Base-by-base conservation (phyloP, 441 rosid genomes). In the Manihot esculenta region DNA sequence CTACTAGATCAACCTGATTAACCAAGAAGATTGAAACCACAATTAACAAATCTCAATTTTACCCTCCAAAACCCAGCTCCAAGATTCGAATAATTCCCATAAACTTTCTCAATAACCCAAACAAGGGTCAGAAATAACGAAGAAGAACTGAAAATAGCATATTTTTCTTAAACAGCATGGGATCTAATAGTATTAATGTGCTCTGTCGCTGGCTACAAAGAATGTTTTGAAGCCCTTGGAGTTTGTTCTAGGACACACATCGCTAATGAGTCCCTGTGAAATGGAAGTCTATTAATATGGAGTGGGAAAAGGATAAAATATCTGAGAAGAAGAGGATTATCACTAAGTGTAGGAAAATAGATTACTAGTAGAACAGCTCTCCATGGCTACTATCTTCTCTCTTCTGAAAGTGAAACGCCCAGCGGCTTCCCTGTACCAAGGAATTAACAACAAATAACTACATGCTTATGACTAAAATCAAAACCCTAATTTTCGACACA, bases 1-100 rank as follows among this genome's bases (percentile, higher is more conserved):
- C 89, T 78, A 85, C 77, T 48, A 94, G 85, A 79, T 93, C 97
- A 78, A 88, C 97, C 98, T 93, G 78, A 56, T 14, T 58, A 47
- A 69, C 5, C 15, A 75, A 17, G 72, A 59, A 14, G 41, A 53
- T 21, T 38, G 56, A 72, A 58, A 66, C 27, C 74, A 57, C 70
- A 69, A 64, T 23, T 3, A 53, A 23, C 30, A 14, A 18, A 20
- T 49, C 47, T 24, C 54, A 66, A 70, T 38, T n/a, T 18, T 7
- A 44, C 45, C 38, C 23, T 17, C 72, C 56, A 60, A 72, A 33
- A 61, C 71, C 75, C 70, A 72, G 69, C 26, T 62, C 12, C 62
- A 47, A 56, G 68, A 66, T 64, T 71, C 71, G 45, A 49, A 68
- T 5, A 56, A 55, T 30, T 18, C 68, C 64, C 10, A 56, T 17